Conservation (phyloP, 2,329 filamentous ascomycete genomes). For the Colletotrichum brevisporum region DNA sequence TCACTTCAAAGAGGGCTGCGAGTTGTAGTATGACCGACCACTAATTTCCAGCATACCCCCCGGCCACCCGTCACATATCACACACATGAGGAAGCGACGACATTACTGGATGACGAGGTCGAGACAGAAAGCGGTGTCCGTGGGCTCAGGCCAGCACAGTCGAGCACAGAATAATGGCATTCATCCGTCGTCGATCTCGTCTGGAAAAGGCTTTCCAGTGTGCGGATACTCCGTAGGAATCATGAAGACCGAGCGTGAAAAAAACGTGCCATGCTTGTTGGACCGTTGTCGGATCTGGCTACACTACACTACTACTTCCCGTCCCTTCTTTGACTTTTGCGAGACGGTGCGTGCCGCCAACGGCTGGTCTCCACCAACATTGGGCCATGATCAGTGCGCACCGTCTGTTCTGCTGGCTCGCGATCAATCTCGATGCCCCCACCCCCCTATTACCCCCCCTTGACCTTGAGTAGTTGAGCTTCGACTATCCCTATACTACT, state of each 20-base stretch:
- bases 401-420: background rate
- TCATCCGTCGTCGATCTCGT: background rate
- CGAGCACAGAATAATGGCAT: background rate
- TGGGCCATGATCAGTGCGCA: slow-evolving; percentile 33
- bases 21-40: background rate
- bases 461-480: slow-evolving; percentile 7
- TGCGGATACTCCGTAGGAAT: slow-evolving; percentile 9
- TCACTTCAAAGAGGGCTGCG: background rate
- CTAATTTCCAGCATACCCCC: slow-evolving; percentile 3
- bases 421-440: slow-evolving; percentile 16
- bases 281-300: slow-evolving; percentile 32
- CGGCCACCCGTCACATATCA: slow-evolving; percentile 19
- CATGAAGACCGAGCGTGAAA: slow-evolving; percentile 6
- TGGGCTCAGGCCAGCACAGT: background rate
- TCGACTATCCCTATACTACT: background rate
- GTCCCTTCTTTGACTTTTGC: slow-evolving; percentile 31
- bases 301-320: slow-evolving; percentile 6
- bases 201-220: background rate
- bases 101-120: background rate
- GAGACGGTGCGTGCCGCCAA: slow-evolving; percentile 40
- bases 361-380: slow-evolving; percentile 33
- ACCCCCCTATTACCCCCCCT: slow-evolving; percentile 4
- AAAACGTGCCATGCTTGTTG: slow-evolving; percentile 22
- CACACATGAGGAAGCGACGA: background rate
- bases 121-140: background rate